Evolutionary conservation across 179 eudicot genomes (phyloP), one percentile per base, ranked within the genome.

Genomic region (Silene vulgaris): DNA sequence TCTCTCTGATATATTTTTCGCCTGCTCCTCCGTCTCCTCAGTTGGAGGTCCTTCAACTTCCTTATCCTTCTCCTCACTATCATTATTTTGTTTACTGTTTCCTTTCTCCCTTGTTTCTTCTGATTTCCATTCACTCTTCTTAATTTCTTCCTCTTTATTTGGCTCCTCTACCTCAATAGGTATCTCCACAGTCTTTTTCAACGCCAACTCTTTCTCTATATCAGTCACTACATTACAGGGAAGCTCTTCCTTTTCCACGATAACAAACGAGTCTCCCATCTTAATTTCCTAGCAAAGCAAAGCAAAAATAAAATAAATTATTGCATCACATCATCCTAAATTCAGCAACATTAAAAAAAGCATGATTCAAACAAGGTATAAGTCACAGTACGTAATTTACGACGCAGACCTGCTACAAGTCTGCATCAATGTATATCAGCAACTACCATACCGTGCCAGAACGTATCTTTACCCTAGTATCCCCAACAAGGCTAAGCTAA

Each of bases 241-340:
- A 70, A 85, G 12, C 13, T 71, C 84, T 76, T 90, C 88, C 78
- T 81, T 86, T 74, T 82, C 86, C 81, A 77, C 82, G 48, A 43
- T 76, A 45, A 84, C 81, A 75, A 75, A 81, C 21, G 73, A 73
- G 60, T 50, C 75, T 3, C 29, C 72, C 85, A 79, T 79, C 62
- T 26, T 45, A 19, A 35, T 13, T 61, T 75, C 80, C 85, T 82
- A 75, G 64, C 50, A 52, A 71, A 64, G 59, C 48, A 71, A 16
- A 66, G 56, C 5, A 54, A 56, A 13, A 4, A 14, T 14, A 2
- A 50, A 2, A 12, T 13, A 45, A n/a, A 17, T 1, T 30, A 30
- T 30, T 65, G 8, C 65, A 65, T 43, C 62, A 65, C 40, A 72
- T 71, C 30, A 20, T 63, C 56, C 13, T 16, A 40, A 69, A 20